Conservation (phyloP, 2,329 filamentous ascomycete species). For the Venturiaceae sp. region DNA sequence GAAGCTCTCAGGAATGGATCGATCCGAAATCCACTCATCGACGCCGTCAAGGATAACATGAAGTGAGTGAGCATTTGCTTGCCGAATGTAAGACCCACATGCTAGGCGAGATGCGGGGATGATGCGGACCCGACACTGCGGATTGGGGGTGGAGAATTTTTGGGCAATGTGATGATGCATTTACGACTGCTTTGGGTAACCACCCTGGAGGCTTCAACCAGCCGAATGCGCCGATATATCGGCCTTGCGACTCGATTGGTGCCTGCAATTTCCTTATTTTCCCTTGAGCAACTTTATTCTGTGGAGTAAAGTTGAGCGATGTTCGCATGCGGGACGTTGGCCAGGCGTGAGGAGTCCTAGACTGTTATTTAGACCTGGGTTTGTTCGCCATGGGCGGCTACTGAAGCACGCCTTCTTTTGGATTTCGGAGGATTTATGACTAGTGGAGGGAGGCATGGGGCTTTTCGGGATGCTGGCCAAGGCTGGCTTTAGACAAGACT, state of each 20-base stretch:
- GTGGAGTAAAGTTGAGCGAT: background rate
- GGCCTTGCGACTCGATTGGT: background rate
- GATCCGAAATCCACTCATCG: background rate
- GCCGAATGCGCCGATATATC: no score
- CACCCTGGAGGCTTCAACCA: background rate
- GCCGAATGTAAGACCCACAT: background rate
- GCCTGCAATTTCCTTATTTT: background rate
- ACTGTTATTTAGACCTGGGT: background rate
- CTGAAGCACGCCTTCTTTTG: background rate
- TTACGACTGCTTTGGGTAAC: background rate
- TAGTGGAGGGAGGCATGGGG: background rate
- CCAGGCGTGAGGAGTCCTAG: background rate
- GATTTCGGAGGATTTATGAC: background rate
- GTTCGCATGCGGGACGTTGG: background rate
- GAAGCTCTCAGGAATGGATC: constrained; percentile 13
- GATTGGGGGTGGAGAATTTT: background rate
- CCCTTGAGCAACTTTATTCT: background rate
- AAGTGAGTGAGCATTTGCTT: background rate
- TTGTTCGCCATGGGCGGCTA: background rate
- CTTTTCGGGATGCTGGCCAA: no score
- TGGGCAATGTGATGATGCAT: background rate
- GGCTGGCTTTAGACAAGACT: background rate
- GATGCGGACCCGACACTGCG: background rate
- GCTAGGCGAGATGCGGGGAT: background rate
- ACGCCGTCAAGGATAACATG: background rate